Conservation (phyloP, 208 protist genomes). For the Leishmania tropica region DNA sequence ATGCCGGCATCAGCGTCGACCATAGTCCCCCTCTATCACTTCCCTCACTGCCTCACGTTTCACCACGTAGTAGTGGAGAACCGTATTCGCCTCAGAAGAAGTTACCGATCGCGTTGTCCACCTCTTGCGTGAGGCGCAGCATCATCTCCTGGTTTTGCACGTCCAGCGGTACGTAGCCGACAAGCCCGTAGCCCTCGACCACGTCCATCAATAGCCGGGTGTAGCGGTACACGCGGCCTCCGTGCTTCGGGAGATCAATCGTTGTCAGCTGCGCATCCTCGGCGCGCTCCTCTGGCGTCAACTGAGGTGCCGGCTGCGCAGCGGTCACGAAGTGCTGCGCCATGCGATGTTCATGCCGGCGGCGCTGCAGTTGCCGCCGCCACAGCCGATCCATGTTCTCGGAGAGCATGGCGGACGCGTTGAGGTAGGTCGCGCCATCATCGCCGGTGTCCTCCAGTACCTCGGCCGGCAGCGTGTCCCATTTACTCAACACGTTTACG, state of each 20-base stretch:
- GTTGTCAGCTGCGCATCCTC: constrained; percentile 34
- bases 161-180: constrained; percentile 93
- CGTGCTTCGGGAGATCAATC: constrained; percentile 63
- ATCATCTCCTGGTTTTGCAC: constrained; percentile 89
- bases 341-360: constrained; percentile 48
- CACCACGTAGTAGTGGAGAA: neutral
- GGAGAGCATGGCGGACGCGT: constrained; percentile 54
- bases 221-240: constrained; percentile 70
- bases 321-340: constrained; percentile 43
- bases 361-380: constrained; percentile 63
- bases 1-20: neutral
- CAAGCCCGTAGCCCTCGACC: constrained; percentile 95
- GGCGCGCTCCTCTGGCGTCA: constrained; percentile 45
- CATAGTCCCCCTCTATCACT: neutral
- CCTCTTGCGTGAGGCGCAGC: constrained; percentile 77
- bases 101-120: constrained; percentile 86
- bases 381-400: constrained; percentile 88
- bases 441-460: constrained; percentile 83
- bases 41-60: neutral
- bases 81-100: constrained; percentile 40
- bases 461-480: constrained; percentile 85
- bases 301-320: constrained; percentile 26
- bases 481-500: constrained; percentile 98
- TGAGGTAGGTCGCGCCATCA: constrained; percentile 64
- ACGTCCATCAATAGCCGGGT: constrained; percentile 90